phyloP scores from a whole-genome alignment of 1,139 yeast species.

The Geotrichum histeridarum region DNA sequence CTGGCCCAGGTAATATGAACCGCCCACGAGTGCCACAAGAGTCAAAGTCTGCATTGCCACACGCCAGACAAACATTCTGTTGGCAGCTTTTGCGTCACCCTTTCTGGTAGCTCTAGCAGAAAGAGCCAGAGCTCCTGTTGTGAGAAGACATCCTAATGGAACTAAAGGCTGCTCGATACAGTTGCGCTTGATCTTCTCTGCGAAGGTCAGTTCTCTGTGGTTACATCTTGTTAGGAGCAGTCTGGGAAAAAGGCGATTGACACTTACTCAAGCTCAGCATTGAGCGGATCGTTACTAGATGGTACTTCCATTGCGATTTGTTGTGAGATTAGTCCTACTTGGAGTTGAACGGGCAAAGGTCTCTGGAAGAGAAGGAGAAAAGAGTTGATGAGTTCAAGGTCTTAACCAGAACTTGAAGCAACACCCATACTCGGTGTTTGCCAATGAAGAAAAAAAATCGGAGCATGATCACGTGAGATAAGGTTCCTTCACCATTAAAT shows the following conservation, averaged over 20 bases:
- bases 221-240: not conserved
- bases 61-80: slow-evolving; percentile 83
- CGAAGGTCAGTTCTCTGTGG: slow-evolving; percentile 12
- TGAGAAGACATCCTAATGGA: slow-evolving; percentile 73
- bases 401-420: too few relatives aligned
- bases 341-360: too few relatives aligned
- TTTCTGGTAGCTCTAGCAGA: slow-evolving; percentile 71
- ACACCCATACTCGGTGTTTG: too few relatives aligned
- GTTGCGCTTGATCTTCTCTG: slow-evolving; percentile 34
- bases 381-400: too few relatives aligned
- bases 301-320: slow-evolving; percentile 17
- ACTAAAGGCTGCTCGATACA: slow-evolving; percentile 42
- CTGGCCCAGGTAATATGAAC: slow-evolving; percentile 57
- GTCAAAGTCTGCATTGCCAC: slow-evolving; percentile 83
- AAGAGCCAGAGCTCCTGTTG: slow-evolving; percentile 72
- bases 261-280: slow-evolving; percentile 12
- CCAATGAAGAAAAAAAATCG: too few relatives aligned
- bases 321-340: too few relatives aligned
- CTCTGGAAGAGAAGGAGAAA: too few relatives aligned
- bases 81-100: slow-evolving; percentile 73
- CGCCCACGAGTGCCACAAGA: slow-evolving; percentile 71
- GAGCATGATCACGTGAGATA: too few relatives aligned
- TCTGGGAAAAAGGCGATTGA: not conserved
- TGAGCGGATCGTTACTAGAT: slow-evolving; percentile 15
- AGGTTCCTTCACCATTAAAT: too few relatives aligned